Conservation (phyloP, 1,139 yeast genomes). For the Suhomyces wounanorum region DNA sequence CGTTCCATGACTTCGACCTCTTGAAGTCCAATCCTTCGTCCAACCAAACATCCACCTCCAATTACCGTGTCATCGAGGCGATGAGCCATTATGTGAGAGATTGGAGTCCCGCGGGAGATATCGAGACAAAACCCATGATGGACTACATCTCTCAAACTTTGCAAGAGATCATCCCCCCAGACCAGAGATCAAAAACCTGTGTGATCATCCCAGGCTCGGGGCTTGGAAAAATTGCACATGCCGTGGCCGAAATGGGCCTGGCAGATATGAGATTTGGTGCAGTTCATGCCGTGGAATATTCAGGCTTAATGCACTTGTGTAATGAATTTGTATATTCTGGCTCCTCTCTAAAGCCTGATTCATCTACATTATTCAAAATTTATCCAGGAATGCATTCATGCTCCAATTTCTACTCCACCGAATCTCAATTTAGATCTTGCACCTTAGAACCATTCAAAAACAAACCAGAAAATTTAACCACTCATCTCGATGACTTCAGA, state of each 20-base stretch:
- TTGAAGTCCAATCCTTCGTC: slow-evolving; percentile 18
- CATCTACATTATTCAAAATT: slow-evolving; percentile 55
- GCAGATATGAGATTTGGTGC: slow-evolving; percentile 27
- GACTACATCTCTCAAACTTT: slow-evolving; percentile 46
- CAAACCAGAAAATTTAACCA: slow-evolving; percentile 49
- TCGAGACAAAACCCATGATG: slow-evolving; percentile 55
- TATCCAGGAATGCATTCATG: slow-evolving; percentile 73
- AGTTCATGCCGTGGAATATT: slow-evolving; percentile 72
- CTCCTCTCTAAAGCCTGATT: slow-evolving; percentile 50
- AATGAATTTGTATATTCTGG: slow-evolving; percentile 54
- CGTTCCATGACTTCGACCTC: slow-evolving; percentile 41
- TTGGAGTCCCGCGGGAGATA: slow-evolving; percentile 53
- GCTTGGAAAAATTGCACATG: slow-evolving; percentile 69
- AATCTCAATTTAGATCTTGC: slow-evolving; percentile 55
- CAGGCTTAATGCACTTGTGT: slow-evolving; percentile 68
- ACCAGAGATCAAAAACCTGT: slow-evolving; percentile 37
- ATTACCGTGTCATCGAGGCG: slow-evolving; percentile 66
- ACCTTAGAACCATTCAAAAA: slow-evolving; percentile 31
- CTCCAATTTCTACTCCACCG: slow-evolving; percentile 60
- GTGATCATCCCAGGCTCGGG: slow-evolving; percentile 82
- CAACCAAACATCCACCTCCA: slow-evolving; percentile 33
- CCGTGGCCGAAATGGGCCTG: slow-evolving; percentile 44
- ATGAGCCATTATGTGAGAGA: slow-evolving; percentile 75
- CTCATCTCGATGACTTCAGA: slow-evolving; percentile 69
- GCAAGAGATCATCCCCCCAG: slow-evolving; percentile 26